Percentiles rank a stretch among this genome's conserved stretches.
phyloP scores from a whole-genome alignment of 306 rosid species.

The Malus asiatica region DNA sequence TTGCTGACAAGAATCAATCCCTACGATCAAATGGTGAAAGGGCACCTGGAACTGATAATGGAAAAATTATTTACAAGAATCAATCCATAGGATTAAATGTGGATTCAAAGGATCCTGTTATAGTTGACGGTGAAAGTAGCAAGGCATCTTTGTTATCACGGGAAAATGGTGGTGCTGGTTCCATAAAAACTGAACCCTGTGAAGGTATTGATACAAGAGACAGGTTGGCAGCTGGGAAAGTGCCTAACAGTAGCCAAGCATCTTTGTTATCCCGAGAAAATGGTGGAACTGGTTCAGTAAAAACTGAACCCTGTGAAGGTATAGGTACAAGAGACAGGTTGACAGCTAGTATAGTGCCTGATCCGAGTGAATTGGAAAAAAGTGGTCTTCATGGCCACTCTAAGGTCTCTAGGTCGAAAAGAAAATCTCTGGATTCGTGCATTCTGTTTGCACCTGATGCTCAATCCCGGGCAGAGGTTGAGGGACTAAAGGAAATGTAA shows the following conservation, averaged over 20 bases:
- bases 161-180: conserved; percentile 32
- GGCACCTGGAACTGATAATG: not conserved
- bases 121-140: conserved; percentile 18
- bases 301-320: conserved; percentile 27
- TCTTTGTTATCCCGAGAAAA: conserved; percentile 31
- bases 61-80: not conserved
- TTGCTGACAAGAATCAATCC: not conserved
- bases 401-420: conserved; percentile 41
- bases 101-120: conserved; percentile 30
- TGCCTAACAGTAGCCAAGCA: conserved; percentile 22
- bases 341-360: conserved; percentile 23
- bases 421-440: conserved; percentile 40
- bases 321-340: conserved; percentile 26
- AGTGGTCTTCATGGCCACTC: conserved; percentile 22
- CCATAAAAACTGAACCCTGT: conserved; percentile 30
- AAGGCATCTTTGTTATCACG: conserved; percentile 24
- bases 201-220: conserved; percentile 26
- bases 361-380: conserved; percentile 34
- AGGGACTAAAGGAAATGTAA: conserved; percentile 64
- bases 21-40: not conserved
- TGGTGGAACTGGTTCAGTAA: conserved; percentile 32
- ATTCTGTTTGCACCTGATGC: conserved; percentile 58
- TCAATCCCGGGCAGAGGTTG: conserved; percentile 52
- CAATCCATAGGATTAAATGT: conserved; percentile 20
- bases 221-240: conserved; percentile 23